Base-by-base conservation (phyloP, 768 basidiomycete species). In the Pleurotus eryngii region DNA sequence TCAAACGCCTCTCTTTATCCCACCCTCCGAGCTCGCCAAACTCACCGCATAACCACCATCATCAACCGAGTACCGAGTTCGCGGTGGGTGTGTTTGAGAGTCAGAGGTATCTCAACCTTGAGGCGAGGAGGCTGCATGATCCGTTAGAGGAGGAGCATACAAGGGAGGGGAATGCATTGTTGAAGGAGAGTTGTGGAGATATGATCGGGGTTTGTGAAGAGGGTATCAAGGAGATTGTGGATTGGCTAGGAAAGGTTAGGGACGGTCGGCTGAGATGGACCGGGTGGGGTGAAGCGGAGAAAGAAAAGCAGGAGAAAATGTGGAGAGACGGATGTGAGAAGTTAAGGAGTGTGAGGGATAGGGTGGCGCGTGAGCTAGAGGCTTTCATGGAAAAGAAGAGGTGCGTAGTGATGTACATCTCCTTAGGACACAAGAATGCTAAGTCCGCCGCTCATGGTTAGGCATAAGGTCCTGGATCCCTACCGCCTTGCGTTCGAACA, bases 51-150 rank as follows among this genome's bases (percentile, higher is more conserved):
- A 11, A 35, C 9, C 59, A 74, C 14, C 65, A 68, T 30, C 71
- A 63, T 27, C 56, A 60, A 8, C 57, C 65, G 27, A 73, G 68
- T 60, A 62, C 60, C 18, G 85, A 89, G 63, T 72, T 76, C 26
- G 80, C 80, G 0, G 89, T 90, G 0, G 89, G 87, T 1, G 82
- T 88, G 12, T 90, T 90, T 58, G 89, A 90, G 71, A 81, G 81
- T 2, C 83, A 89, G 62, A 70, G 81, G 26, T 90, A 89, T 65
- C 72, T 89, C 57, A 81, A 89, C 60, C 72, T 90, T 2, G 88
- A 90, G 64, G 78, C 81, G 24, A 79, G 70, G 27, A 69, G 79
- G 39, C 67, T 85, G 37, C 67, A 71, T 30, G 83, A 86, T 58
- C 82, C 82, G 1, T 66, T 77, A 56, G 70, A 73, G 2, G 75